phyloP scores from a whole-genome alignment of 306 rosid genomes.

The Rosa persica region DNA sequence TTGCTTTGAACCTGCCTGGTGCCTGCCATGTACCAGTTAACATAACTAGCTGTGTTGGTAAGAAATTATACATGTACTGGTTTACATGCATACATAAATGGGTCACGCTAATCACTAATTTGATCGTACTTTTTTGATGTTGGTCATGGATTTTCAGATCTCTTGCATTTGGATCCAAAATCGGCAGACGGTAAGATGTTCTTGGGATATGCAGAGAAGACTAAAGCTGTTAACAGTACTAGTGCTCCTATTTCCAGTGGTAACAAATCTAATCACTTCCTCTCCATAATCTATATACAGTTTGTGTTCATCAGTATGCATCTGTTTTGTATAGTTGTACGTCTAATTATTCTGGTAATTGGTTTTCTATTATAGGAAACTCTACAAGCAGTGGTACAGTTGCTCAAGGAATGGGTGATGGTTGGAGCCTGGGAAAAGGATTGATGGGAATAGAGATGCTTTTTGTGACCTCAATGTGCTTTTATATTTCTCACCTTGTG shows the following conservation, averaged over 20 bases:
- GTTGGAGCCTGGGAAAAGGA: slow-evolving; percentile 41
- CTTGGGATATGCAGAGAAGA: slow-evolving; percentile 26
- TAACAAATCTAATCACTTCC: not conserved
- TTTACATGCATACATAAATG: not conserved
- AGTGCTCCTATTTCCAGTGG: slow-evolving; percentile 37
- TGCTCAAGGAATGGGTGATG: slow-evolving; percentile 36
- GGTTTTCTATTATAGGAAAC: slow-evolving; percentile 20
- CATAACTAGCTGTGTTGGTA: slow-evolving; percentile 59
- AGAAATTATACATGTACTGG: not conserved
- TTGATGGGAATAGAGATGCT: slow-evolving; percentile 30
- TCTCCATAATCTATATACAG: not conserved
- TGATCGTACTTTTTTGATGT: not conserved
- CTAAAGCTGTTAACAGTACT: slow-evolving; percentile 11
- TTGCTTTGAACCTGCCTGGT: slow-evolving; percentile 53
- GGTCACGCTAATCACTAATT: not conserved
- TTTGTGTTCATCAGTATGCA: not conserved
- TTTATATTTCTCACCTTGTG: slow-evolving; percentile 36
- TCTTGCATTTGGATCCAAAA: slow-evolving; percentile 66
- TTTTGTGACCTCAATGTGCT: slow-evolving; percentile 35
- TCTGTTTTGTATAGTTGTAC: not conserved
- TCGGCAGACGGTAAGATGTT: slow-evolving; percentile 61
- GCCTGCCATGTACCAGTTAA: slow-evolving; percentile 53
- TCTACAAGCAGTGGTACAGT: slow-evolving; percentile 31
- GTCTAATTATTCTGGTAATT: not conserved
- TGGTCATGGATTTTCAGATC: slow-evolving; percentile 40